Conservation (phyloP, 2,329 filamentous ascomycete genomes). For the Trichoderma brevicompactum region DNA sequence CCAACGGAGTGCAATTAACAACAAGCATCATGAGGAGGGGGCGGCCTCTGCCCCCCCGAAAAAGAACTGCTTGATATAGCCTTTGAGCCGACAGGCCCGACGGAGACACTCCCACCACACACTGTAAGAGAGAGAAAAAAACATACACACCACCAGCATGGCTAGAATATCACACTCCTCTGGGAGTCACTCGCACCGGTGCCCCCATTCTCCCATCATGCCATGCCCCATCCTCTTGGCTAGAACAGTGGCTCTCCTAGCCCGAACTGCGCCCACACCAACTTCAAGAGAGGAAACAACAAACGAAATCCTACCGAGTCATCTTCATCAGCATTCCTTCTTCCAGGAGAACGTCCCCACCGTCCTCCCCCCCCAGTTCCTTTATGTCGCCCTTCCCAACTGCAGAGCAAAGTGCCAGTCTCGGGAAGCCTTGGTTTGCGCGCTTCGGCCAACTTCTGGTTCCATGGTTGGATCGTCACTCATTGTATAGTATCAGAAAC, state of each 20-base stretch:
- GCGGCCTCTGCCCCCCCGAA: background rate
- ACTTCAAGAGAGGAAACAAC: background rate
- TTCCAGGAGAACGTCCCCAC: background rate
- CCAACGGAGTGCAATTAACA: background rate
- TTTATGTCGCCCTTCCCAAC: background rate
- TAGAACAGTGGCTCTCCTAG: background rate
- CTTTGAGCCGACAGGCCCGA: constrained; percentile 7
- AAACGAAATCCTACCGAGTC: background rate
- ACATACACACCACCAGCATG: background rate
- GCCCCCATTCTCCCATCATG: background rate
- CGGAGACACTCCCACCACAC: background rate
- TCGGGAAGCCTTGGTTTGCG: background rate
- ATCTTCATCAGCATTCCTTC: background rate
- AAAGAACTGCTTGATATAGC: background rate
- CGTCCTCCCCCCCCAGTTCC: background rate
- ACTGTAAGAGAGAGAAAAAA: background rate
- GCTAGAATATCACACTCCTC: background rate
- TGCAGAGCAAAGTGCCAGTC: background rate
- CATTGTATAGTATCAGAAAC: background rate
- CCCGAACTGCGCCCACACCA: background rate
- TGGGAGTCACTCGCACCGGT: background rate
- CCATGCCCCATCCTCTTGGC: background rate
- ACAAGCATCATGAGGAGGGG: background rate
- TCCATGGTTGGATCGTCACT: background rate
- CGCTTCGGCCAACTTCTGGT: background rate